These are phyloP conservation scores for Drosera capensis DNA, from an alignment of 148 eudicot genomes.

Conservation along the genomic window DNA sequence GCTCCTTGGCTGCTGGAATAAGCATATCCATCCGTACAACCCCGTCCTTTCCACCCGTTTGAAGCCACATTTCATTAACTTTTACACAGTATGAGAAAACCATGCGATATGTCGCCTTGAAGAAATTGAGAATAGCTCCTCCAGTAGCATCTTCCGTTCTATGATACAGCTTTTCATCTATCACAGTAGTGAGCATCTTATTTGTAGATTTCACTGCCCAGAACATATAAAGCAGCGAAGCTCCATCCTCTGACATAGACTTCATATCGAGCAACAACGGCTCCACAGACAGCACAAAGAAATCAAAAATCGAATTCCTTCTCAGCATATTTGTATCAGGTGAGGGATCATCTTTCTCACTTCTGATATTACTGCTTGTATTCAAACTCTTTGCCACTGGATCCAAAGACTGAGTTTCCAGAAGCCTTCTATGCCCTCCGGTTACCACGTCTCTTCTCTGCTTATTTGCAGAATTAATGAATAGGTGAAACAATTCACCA, in stretches of 20 bases:
- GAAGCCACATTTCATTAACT: conserved; percentile 21
- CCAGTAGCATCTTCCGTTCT: conserved; percentile 58
- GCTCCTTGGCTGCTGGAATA: conserved; percentile 34
- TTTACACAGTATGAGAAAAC: conserved; percentile 36
- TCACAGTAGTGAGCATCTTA: conserved; percentile 31
- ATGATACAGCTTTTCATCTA: conserved; percentile 42
- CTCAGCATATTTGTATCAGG: conserved; percentile 23
- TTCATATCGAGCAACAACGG: conserved; percentile 39
- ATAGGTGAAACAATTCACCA: conserved; percentile 62
- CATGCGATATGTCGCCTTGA: conserved; percentile 37
- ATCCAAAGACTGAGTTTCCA: conserved; percentile 12
- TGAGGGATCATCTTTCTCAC: conserved; percentile 14
- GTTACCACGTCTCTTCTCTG: conserved; percentile 31
- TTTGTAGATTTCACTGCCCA: conserved; percentile 38
- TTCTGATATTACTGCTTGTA: conserved; percentile 3
- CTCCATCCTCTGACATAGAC: conserved; percentile 19
- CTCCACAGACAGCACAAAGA: conserved; percentile 61
- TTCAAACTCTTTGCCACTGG: conserved; percentile 13
- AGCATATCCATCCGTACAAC: conserved; percentile 12
- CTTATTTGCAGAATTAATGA: conserved; percentile 42
- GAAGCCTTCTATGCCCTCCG: conserved; percentile 19
- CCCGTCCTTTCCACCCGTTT: conserved; percentile 12
- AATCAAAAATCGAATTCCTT: conserved; percentile 56
- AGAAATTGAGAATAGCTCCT: conserved; percentile 64
- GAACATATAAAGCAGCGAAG: conserved; percentile 20